Percentiles rank a stretch among this genome's conserved stretches.
phyloP scores from a whole-genome alignment of 1,284 basidiomycete genomes.

The Marasmius sp. region DNA sequence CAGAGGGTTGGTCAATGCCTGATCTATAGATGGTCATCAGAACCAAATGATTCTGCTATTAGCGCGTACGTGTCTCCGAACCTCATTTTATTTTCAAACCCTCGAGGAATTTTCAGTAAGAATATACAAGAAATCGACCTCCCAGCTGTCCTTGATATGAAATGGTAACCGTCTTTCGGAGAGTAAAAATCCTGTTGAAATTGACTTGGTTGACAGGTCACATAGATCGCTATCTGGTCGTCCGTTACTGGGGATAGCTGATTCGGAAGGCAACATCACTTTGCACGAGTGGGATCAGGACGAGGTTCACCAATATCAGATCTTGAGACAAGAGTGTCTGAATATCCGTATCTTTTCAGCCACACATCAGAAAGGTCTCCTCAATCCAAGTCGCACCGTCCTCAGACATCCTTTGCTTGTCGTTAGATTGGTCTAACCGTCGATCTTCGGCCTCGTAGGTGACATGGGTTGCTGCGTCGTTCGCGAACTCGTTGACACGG shows the following conservation, averaged over 20 bases:
- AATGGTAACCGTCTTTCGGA: slow-evolving; percentile 60
- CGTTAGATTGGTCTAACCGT: slow-evolving; percentile 85
- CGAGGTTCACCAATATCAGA: slow-evolving; percentile 38
- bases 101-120: slow-evolving; percentile 39
- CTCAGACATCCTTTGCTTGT: slow-evolving; percentile 71
- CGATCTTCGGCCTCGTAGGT: slow-evolving; percentile 32
- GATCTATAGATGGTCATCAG: slow-evolving; percentile 44
- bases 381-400: slow-evolving; percentile 55
- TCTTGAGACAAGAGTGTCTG: background rate
- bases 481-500: slow-evolving; percentile 7
- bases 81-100: background rate
- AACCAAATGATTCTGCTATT: slow-evolving; percentile 4
- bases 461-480: background rate
- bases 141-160: slow-evolving; percentile 89
- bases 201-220: slow-evolving; percentile 48
- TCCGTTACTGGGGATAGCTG: slow-evolving; percentile 69
- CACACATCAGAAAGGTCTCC: slow-evolving; percentile 43
- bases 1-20: slow-evolving; percentile 66
- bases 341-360: slow-evolving; percentile 30
- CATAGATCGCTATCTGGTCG: slow-evolving; percentile 41
- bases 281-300: slow-evolving; percentile 55
- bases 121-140: slow-evolving; percentile 71
- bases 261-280: slow-evolving; percentile 79
- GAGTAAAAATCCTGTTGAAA: background rate
- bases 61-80: slow-evolving; percentile 15